Percentiles rank a stretch among this genome's conserved stretches.
phyloP scores from a whole-genome alignment of 2,329 filamentous ascomycete species.

The Helicocarpus griseus region DNA sequence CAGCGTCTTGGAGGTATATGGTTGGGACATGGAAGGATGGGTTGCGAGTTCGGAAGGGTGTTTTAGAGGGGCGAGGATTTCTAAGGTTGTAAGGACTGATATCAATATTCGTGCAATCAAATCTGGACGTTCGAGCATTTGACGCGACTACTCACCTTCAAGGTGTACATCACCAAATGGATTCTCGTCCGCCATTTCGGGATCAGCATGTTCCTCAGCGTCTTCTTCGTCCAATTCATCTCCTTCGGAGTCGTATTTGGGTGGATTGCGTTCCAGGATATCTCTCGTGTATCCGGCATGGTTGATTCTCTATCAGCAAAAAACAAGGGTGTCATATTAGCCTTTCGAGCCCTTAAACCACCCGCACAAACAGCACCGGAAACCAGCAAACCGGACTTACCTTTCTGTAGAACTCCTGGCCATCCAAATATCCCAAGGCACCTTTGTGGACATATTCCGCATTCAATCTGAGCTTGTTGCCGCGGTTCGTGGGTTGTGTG shows the following conservation, averaged over 20 bases:
- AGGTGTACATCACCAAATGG: constrained; percentile 50
- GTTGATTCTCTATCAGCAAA: constrained; percentile 41
- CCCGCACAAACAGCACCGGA: not conserved
- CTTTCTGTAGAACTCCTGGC: constrained; percentile 47
- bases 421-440: constrained; percentile 42
- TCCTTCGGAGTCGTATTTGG: constrained; percentile 54
- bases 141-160: constrained; percentile 38
- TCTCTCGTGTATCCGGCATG: constrained; percentile 53
- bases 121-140: not conserved
- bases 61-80: constrained; percentile 51
- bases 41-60: constrained; percentile 50
- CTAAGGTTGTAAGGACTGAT: constrained; percentile 23
- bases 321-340: not conserved
- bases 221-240: constrained; percentile 51
- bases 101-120: not conserved
- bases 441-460: constrained; percentile 48
- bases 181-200: constrained; percentile 49
- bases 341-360: not conserved
- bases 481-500: constrained; percentile 46
- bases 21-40: constrained; percentile 49
- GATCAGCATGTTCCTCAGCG: constrained; percentile 49
- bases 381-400: constrained; percentile 26
- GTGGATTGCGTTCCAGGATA: constrained; percentile 50
- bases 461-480: constrained; percentile 52
- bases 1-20: constrained; percentile 51